Percentiles rank a stretch among this genome's conserved stretches.
These are phyloP conservation scores for Fusarium tupiense DNA, from an alignment of 2,329 filamentous ascomycete genomes.

Conservation along the genomic window DNA sequence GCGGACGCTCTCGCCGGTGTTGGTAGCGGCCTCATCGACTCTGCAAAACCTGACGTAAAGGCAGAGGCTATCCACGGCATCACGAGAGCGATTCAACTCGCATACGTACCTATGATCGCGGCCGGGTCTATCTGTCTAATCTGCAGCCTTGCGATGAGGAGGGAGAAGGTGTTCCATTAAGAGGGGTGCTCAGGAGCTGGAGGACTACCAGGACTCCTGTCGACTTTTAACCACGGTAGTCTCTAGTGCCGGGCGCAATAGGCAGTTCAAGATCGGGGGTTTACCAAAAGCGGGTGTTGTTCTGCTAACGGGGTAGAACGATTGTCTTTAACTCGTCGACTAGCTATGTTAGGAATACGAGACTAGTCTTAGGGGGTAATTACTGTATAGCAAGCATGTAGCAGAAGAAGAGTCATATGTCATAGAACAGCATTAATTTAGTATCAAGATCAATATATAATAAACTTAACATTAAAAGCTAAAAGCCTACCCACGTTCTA, in stretches of 20 bases:
- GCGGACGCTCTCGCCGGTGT: constrained; percentile 8
- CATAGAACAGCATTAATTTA: background rate
- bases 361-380: background rate
- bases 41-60: background rate
- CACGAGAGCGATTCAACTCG: constrained; percentile 6
- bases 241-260: too few species aligned
- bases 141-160: background rate
- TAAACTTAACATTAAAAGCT: background rate
- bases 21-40: constrained; percentile 1
- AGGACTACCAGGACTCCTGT: too few species aligned
- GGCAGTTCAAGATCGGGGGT: fast-evolving
- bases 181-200: fast-evolving
- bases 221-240: too few species aligned
- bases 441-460: background rate
- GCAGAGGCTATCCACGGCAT: constrained; percentile 11
- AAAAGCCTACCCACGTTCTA: too few species aligned
- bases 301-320: too few species aligned
- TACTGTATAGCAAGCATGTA: too few species aligned
- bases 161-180: constrained; percentile 9
- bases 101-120: constrained; percentile 17
- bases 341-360: background rate
- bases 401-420: too few species aligned
- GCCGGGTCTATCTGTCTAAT: constrained; percentile 10
- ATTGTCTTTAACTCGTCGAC: background rate
- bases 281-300: too few species aligned